Conservation (phyloP, 2,329 filamentous ascomycete genomes). For the Exophiala aquamarina region DNA sequence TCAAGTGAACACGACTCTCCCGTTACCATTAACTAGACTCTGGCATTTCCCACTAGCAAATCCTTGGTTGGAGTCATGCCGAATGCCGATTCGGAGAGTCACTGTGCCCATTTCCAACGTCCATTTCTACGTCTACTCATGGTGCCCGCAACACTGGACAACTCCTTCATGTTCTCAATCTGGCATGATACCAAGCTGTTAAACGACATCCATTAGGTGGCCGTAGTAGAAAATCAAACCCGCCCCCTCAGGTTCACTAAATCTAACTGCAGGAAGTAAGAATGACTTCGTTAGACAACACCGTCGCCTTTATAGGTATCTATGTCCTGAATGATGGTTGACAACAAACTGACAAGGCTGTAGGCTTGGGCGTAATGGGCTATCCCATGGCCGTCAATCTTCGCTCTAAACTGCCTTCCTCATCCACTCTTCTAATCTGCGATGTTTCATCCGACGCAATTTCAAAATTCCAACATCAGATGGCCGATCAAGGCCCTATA, state of each 20-base stretch:
- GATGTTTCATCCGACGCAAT: conserved; percentile 41
- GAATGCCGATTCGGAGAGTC: conserved; percentile 1
- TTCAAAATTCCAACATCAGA: conserved; percentile 38
- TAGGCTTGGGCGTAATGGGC: conserved; percentile 43
- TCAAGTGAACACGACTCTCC: too few relatives aligned
- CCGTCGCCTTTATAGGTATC: conserved; percentile 27
- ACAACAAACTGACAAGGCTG: background rate
- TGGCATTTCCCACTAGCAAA: background rate
- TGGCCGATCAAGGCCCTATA: conserved; percentile 36
- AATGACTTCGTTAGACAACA: conserved; percentile 19
- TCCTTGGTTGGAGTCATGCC: background rate
- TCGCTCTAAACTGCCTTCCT: conserved; percentile 35
- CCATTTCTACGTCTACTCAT: too few relatives aligned
- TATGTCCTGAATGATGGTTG: too few relatives aligned
- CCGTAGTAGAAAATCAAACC: too few relatives aligned
- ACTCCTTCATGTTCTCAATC: too few relatives aligned
- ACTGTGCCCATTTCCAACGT: too few relatives aligned
- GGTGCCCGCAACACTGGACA: too few relatives aligned
- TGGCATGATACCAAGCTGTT: too few relatives aligned
- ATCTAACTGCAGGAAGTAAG: too few relatives aligned
- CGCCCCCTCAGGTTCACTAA: background rate
- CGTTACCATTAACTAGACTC: too few relatives aligned
- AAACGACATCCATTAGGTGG: too few relatives aligned
- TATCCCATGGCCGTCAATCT: conserved; percentile 45
- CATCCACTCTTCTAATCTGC: conserved; percentile 37